Percentiles rank a stretch among this genome's conserved stretches.
Conservation (phyloP, 257 asterid species). For the Ligustrum vulgare region DNA sequence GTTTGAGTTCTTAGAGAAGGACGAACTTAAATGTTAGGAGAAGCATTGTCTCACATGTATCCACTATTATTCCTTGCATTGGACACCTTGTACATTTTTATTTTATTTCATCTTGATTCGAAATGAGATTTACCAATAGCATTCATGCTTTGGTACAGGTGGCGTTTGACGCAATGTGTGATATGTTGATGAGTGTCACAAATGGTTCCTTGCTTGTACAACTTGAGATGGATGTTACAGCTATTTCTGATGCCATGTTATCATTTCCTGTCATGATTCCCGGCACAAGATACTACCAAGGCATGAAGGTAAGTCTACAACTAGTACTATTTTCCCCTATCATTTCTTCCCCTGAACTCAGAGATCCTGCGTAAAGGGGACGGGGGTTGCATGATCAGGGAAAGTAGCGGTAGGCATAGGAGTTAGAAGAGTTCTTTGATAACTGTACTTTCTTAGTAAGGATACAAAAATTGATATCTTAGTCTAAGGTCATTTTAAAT, state of each 20-base stretch:
- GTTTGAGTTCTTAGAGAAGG: too few relatives aligned
- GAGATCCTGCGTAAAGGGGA: too few relatives aligned
- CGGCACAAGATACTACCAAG: slow-evolving; percentile 55
- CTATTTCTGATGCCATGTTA: slow-evolving; percentile 51
- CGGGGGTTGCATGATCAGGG: too few relatives aligned
- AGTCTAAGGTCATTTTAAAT: background rate
- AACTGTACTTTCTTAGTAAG: background rate
- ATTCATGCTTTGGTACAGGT: slow-evolving; percentile 30
- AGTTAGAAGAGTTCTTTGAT: too few relatives aligned
- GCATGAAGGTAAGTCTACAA: slow-evolving; percentile 43
- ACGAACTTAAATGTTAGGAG: background rate
- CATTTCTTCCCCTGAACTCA: too few relatives aligned
- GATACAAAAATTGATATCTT: background rate
- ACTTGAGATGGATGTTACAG: slow-evolving; percentile 43
- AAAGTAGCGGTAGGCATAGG: too few relatives aligned
- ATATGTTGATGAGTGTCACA: slow-evolving; percentile 47
- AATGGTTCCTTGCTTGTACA: slow-evolving; percentile 34
- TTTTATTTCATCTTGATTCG: too few relatives aligned
- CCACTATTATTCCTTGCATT: too few relatives aligned
- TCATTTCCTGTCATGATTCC: slow-evolving; percentile 59
- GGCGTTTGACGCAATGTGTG: slow-evolving; percentile 56
- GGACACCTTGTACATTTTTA: too few relatives aligned
- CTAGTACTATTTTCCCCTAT: too few relatives aligned
- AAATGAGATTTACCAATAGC: too few relatives aligned
- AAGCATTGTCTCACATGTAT: too few relatives aligned